Evolutionary conservation across 2,329 filamentous ascomycete genomes (phyloP).

Genomic region (Neofusicoccum ribis): DNA sequence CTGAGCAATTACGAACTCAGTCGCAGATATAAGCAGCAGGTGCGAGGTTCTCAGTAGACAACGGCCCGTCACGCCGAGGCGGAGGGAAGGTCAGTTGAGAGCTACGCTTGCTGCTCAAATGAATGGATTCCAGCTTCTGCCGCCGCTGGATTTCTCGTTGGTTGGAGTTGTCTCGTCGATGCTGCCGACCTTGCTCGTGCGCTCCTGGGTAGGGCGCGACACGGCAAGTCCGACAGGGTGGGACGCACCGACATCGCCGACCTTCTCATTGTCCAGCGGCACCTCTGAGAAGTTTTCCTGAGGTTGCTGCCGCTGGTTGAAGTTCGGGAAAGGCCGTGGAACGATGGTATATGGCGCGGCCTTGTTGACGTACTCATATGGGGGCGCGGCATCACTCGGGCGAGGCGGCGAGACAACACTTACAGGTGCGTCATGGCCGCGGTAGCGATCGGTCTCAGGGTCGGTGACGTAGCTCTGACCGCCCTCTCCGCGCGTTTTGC

Average conservation of each 20-base stretch:
- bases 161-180: conserved; percentile 45
- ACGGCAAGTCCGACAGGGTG: conserved; percentile 44
- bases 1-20: conserved; percentile 45
- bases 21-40: conserved; percentile 27
- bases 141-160: conserved; percentile 30
- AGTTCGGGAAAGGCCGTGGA: conserved; percentile 45
- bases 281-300: neutral
- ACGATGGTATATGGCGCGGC: conserved; percentile 49
- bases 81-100: conserved; percentile 47
- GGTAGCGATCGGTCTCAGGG: conserved; percentile 23
- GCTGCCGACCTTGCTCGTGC: conserved; percentile 47
- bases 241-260: conserved; percentile 42
- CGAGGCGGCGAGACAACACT: conserved; percentile 12
- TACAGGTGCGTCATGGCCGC: conserved; percentile 17
- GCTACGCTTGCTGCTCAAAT: conserved; percentile 38
- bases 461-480: conserved; percentile 44
- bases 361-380: conserved; percentile 47
- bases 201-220: conserved; percentile 44
- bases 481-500: conserved; percentile 62
- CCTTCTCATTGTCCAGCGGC: conserved; percentile 39
- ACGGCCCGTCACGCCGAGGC: conserved; percentile 30
- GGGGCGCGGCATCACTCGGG: conserved; percentile 37
- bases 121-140: conserved; percentile 37
- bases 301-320: conserved; percentile 35
- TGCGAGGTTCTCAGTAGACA: conserved; percentile 36